A percentile compares a stretch with the other conserved stretches of the same genome.
Conservation (phyloP, 768 basidiomycete species). For the Pleurotus citrinopileatus region DNA sequence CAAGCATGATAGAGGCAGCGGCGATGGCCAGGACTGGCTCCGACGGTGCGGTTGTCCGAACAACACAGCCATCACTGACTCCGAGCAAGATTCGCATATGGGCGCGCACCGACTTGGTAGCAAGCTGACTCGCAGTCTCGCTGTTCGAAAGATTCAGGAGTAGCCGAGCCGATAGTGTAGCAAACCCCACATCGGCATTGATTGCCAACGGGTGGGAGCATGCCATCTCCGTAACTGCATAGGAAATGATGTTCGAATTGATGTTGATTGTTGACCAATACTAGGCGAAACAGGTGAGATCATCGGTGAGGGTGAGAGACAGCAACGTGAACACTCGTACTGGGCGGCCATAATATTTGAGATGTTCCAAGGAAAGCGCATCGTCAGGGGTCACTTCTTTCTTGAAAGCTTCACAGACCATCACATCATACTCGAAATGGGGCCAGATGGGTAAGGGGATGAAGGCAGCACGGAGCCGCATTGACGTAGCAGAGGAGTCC, state of each 20-base stretch:
- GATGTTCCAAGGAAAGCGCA: conserved; percentile 1
- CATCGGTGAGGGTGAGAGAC: too few relatives aligned
- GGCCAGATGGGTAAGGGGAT: conserved; percentile 2
- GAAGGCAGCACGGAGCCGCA: not conserved
- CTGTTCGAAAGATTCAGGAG: too few relatives aligned
- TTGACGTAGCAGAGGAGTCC: too few relatives aligned
- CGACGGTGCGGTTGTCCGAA: conserved; percentile 3
- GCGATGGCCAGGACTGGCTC: conserved; percentile 9
- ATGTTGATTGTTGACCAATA: too few relatives aligned
- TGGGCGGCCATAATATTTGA: conserved; percentile 10
- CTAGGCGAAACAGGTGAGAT: too few relatives aligned
- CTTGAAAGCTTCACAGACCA: not conserved
- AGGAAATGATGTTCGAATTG: too few relatives aligned
- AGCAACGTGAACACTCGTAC: not conserved
- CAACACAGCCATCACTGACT: not conserved
- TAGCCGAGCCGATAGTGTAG: too few relatives aligned
- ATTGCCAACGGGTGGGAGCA: too few relatives aligned
- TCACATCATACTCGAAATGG: conserved; percentile 7
- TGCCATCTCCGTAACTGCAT: too few relatives aligned
- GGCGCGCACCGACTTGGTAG: conserved; percentile 4
- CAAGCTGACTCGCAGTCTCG: not conserved
- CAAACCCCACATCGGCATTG: too few relatives aligned
- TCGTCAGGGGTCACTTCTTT: not conserved
- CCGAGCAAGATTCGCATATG: conserved; percentile 8
- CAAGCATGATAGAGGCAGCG: too few relatives aligned